Conservation (phyloP, 306 rosid genomes). For the Arachis stenosperma region DNA sequence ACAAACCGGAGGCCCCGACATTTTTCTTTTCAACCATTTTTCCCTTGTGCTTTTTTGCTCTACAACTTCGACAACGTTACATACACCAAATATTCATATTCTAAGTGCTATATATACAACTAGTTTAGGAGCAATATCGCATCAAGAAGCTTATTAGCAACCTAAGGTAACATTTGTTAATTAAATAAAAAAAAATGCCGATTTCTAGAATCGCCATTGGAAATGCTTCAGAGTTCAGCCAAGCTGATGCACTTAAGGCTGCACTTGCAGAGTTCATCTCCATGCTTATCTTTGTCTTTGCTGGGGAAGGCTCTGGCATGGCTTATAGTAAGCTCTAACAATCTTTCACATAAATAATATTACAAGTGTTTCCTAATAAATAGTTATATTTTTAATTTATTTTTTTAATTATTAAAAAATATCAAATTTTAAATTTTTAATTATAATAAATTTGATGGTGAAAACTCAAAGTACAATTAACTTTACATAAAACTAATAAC, state of each 20-base stretch:
- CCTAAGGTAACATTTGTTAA: neutral
- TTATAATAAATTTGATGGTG: no score
- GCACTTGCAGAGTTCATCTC: conserved; percentile 80
- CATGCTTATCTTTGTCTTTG: conserved; percentile 76
- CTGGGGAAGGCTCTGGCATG: conserved; percentile 79
- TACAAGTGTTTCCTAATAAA: no score
- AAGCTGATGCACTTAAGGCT: conserved; percentile 59
- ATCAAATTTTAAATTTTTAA: no score
- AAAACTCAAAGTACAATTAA: no score
- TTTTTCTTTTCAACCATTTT: conserved; percentile 31
- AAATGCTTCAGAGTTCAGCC: conserved; percentile 51
- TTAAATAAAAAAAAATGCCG: conserved; percentile 47
- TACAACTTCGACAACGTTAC: neutral
- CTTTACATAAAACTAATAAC: no score
- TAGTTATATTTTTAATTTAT: no score
- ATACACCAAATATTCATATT: no score
- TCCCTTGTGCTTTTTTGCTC: conserved; percentile 20
- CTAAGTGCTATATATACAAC: conserved; percentile 40
- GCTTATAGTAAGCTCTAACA: conserved; percentile 59
- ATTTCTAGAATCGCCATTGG: conserved; percentile 63
- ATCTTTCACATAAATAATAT: no score
- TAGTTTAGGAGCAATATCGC: neutral
- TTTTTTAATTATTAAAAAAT: no score
- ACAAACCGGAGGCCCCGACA: conserved; percentile 56
- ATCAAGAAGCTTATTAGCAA: conserved; percentile 28